Evolutionary conservation across 2,329 filamentous ascomycete genomes (phyloP).

Genomic region (Chalaropsis thielavioides): DNA sequence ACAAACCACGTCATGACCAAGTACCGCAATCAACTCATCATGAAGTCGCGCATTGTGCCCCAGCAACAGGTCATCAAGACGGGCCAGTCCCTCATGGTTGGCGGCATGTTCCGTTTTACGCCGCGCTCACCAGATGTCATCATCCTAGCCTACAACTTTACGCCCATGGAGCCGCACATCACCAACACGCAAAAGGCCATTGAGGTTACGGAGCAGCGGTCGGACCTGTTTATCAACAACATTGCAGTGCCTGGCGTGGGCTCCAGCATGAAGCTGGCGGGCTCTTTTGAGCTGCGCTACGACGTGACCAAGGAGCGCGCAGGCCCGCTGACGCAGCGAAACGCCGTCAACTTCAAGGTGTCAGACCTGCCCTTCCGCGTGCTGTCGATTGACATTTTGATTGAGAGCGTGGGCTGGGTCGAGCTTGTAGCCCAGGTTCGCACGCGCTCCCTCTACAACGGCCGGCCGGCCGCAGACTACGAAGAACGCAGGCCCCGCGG

Average conservation of each 20-base stretch:
- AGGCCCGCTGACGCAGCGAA: slow-evolving; percentile 52
- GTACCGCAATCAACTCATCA: slow-evolving; percentile 54
- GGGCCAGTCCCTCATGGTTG: slow-evolving; percentile 67
- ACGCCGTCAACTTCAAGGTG: slow-evolving; percentile 47
- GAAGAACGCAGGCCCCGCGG: slow-evolving; percentile 12
- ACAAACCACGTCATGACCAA: slow-evolving; percentile 55
- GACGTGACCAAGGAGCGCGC: slow-evolving; percentile 72
- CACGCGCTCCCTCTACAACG: slow-evolving; percentile 32
- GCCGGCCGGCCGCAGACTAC: slow-evolving; percentile 20
- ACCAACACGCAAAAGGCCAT: slow-evolving; percentile 70
- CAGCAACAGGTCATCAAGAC: slow-evolving; percentile 59
- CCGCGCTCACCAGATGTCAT: slow-evolving; percentile 47
- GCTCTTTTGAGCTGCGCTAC: slow-evolving; percentile 57
- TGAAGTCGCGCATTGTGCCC: slow-evolving; percentile 62
- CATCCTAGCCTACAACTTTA: slow-evolving; percentile 75
- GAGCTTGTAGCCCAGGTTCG: slow-evolving; percentile 76
- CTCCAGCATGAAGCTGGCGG: slow-evolving; percentile 51
- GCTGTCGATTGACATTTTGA: slow-evolving; percentile 66
- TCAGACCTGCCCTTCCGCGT: slow-evolving; percentile 66
- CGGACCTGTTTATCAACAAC: slow-evolving; percentile 42
- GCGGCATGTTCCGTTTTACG: slow-evolving; percentile 77
- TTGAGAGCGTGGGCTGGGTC: slow-evolving; percentile 89
- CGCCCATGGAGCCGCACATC: slow-evolving; percentile 60
- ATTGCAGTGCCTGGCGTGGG: slow-evolving; percentile 47
- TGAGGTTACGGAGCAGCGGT: slow-evolving; percentile 51